Evolutionary conservation across 495 filamentous ascomycete species (phyloP), one percentile per base, ranked within the genome.

Genomic region (Aspergillus ostianus): DNA sequence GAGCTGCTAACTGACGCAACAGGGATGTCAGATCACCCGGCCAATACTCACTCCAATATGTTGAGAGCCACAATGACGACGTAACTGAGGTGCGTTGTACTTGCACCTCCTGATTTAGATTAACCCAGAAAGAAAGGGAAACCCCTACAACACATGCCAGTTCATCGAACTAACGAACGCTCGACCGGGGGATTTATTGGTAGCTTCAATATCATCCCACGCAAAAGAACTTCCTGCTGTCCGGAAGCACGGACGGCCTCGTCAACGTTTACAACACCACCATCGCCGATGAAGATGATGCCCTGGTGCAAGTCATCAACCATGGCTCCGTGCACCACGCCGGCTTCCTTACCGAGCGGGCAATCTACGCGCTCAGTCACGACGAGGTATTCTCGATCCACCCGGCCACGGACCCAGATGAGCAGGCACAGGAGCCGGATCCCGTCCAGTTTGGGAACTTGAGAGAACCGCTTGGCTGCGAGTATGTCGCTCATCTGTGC

Each of bases 61-160:
- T 86, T 32, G 93, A 98, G 66, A 89, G 90, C 52, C 93, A 98
- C 72, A 93, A 88, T 56, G 93, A 98, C 73, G 92, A 96, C 70
- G 82, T 98, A 51, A 97, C 93, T 21, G 87, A 91, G 76, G 87
- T 90, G 53, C 60, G 66, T 56, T 27, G 26, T 8, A 13, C 55
- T 32, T 18, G 1, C 7, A 26, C 23, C 26, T 56, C 23, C 13
- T 41, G 36, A 13, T 41, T 15, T 41, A 41, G 36, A 41, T 41
- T 41, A 41, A 41, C n/a, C 47, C 20, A 2, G 1, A 41, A 41
- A 41, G 36, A 15, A 41, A 13, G 13, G 36, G 13, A 41, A 15
- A 2, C 6, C 7, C 29, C 9, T 41, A 41, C 36, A 41, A 41
- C 36, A 41, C 36, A 41, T 41, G 36, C 36, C 36, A 41, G 10